A percentile compares a stretch with the other conserved stretches of the same genome.
Conservation (phyloP, 768 basidiomycete genomes). For the Amanita phalloides region DNA sequence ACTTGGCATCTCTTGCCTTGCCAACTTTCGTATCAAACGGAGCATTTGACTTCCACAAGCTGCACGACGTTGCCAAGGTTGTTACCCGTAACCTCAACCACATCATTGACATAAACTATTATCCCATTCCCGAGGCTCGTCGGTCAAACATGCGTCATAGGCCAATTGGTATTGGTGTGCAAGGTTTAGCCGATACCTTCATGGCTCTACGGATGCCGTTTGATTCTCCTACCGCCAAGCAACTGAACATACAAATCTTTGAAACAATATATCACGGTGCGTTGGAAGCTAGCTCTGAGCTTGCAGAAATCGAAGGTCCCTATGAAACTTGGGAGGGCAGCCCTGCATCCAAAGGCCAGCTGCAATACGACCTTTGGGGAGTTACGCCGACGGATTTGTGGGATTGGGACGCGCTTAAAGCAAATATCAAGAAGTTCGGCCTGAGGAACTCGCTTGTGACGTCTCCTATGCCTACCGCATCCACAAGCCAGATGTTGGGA, state of each 20-base stretch:
- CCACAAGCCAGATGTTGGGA: conserved; percentile 95
- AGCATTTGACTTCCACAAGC: conserved; percentile 86
- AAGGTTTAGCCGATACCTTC: conserved; percentile 96
- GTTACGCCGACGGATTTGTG: conserved; percentile 82
- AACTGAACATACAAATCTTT: conserved; percentile 92
- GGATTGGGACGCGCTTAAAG: conserved; percentile 90
- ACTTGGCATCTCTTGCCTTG: conserved; percentile 92
- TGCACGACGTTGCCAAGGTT: conserved; percentile 91
- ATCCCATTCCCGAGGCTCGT: conserved; percentile 86
- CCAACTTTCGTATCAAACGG: conserved; percentile 82
- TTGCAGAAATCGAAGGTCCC: conserved; percentile 68
- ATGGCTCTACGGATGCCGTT: conserved; percentile 96
- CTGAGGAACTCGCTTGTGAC: conserved; percentile 84
- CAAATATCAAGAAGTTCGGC: conserved; percentile 71
- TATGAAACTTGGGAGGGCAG: conserved; percentile 89
- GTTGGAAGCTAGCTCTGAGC: conserved; percentile 81
- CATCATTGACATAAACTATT: conserved; percentile 93
- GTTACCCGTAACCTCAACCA: conserved; percentile 89
- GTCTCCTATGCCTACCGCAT: conserved; percentile 99
- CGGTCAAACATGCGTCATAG: conserved; percentile 95
- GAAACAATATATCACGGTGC: conserved; percentile 98
- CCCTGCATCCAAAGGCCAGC: conserved; percentile 77
- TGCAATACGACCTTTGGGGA: conserved; percentile 96
- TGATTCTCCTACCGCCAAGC: conserved; percentile 77
- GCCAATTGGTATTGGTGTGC: conserved; percentile 94